These are phyloP conservation scores for Fusarium coffeatum DNA, from an alignment of 2,329 filamentous ascomycete genomes.

Conservation along the genomic window DNA sequence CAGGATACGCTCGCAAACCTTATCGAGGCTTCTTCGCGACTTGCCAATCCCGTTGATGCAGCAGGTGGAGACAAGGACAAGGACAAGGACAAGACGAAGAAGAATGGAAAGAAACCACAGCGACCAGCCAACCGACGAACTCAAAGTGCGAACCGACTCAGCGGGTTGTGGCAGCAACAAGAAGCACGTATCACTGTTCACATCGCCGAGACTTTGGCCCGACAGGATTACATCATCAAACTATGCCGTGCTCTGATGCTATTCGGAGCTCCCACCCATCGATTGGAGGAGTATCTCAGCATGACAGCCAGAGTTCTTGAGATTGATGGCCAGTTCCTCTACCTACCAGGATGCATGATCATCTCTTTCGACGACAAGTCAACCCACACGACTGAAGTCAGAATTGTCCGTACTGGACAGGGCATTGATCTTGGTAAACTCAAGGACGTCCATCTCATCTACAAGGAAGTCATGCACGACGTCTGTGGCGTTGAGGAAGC, in stretches of 20 bases:
- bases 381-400: constrained; percentile 74
- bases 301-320: constrained; percentile 87
- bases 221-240: constrained; percentile 85
- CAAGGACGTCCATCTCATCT: constrained; percentile 69
- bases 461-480: constrained; percentile 74
- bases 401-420: constrained; percentile 69
- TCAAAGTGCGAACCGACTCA: constrained; percentile 53
- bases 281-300: constrained; percentile 87
- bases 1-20: constrained; percentile 61
- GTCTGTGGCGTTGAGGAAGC: constrained; percentile 69
- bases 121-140: constrained; percentile 52
- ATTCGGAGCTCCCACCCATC: constrained; percentile 89
- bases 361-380: constrained; percentile 83
- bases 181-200: constrained; percentile 61
- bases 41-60: constrained; percentile 51
- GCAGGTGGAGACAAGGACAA: constrained; percentile 25
- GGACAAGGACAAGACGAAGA: constrained; percentile 27
- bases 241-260: constrained; percentile 87
- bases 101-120: constrained; percentile 48
- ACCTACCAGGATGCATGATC: constrained; percentile 92
- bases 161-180: constrained; percentile 56
- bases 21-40: constrained; percentile 58
- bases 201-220: constrained; percentile 75
- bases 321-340: constrained; percentile 88
- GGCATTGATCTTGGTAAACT: constrained; percentile 71